Conservation (phyloP, 108 stramenopile species). For the Discostella stelligeroides region DNA sequence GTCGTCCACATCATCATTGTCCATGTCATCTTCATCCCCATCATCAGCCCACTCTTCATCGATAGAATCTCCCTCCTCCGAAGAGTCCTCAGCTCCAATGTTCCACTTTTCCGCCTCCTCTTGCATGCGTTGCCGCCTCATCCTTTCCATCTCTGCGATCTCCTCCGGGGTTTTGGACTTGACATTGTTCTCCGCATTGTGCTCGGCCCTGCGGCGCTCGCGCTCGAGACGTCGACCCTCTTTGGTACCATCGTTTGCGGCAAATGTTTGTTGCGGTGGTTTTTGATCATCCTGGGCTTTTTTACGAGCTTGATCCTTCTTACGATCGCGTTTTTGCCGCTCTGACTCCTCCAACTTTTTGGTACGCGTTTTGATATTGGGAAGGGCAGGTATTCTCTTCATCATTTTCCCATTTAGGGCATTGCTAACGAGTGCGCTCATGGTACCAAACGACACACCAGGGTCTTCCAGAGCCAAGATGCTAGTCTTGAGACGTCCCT, state of each 20-base stretch:
- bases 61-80: slow-evolving; percentile 51
- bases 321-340: slow-evolving; percentile 74
- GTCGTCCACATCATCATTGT: too few species aligned
- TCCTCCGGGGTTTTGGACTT: slow-evolving; percentile 85
- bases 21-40: slow-evolving; percentile 33
- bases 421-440: slow-evolving; percentile 66
- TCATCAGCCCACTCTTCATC: slow-evolving; percentile 32
- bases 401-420: slow-evolving; percentile 51
- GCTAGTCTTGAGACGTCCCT: slow-evolving; percentile 72
- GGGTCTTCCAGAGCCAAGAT: slow-evolving; percentile 55
- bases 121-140: slow-evolving; percentile 78
- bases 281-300: slow-evolving; percentile 44
- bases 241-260: slow-evolving; percentile 69
- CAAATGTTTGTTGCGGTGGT: slow-evolving; percentile 43
- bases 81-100: slow-evolving; percentile 69
- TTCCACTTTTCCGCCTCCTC: slow-evolving; percentile 87
- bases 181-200: slow-evolving; percentile 63
- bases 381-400: slow-evolving; percentile 62
- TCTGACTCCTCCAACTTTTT: slow-evolving; percentile 83
- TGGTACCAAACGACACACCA: slow-evolving; percentile 62
- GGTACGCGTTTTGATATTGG: slow-evolving; percentile 80
- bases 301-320: slow-evolving; percentile 53
- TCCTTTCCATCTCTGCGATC: slow-evolving; percentile 82
- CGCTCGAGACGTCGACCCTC: slow-evolving; percentile 82
- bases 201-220: slow-evolving; percentile 80